A percentile compares a stretch with the other conserved stretches of the same genome.
These are phyloP conservation scores for Coniochaeta ligniaria DNA, from an alignment of 2,329 filamentous ascomycete genomes.

Conservation along the genomic window DNA sequence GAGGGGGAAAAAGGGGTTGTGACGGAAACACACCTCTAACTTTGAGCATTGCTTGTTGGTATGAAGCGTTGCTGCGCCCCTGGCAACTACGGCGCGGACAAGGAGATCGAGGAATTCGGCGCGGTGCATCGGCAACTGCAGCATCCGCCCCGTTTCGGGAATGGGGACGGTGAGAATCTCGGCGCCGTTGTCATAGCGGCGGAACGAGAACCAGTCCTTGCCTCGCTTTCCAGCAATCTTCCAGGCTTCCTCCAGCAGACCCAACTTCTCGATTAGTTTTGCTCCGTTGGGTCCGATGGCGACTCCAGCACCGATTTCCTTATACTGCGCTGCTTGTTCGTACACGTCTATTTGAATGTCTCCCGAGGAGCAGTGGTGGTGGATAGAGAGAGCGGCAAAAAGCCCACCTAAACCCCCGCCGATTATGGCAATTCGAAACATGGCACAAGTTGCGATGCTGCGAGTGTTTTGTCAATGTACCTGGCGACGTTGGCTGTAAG, in stretches of 20 bases:
- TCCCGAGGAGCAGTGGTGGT: background rate
- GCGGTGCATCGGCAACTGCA: constrained; percentile 2
- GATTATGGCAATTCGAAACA: background rate
- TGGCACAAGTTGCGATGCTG: background rate
- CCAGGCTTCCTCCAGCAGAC: constrained; percentile 1
- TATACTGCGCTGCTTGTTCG: constrained; percentile 1
- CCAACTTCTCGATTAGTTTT: background rate
- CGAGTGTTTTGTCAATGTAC: background rate
- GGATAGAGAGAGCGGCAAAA: background rate
- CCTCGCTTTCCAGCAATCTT: constrained; percentile 1
- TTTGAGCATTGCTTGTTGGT: constrained; percentile 1
- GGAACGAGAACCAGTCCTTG: constrained; percentile 3
- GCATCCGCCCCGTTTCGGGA: background rate
- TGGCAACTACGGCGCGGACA: background rate
- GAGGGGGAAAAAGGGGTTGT: background rate
- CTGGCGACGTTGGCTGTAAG: background rate
- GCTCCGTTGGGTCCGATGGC: constrained; percentile 1
- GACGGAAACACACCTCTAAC: background rate
- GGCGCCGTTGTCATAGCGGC: background rate
- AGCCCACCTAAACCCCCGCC: background rate
- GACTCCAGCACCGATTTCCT: background rate
- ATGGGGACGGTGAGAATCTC: background rate
- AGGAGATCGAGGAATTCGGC: constrained; percentile 1
- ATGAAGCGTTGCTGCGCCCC: background rate
- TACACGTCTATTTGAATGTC: constrained; percentile 1